Evolutionary conservation across 495 filamentous ascomycete genomes (phyloP).

Genomic region (Penicillium lagena): DNA sequence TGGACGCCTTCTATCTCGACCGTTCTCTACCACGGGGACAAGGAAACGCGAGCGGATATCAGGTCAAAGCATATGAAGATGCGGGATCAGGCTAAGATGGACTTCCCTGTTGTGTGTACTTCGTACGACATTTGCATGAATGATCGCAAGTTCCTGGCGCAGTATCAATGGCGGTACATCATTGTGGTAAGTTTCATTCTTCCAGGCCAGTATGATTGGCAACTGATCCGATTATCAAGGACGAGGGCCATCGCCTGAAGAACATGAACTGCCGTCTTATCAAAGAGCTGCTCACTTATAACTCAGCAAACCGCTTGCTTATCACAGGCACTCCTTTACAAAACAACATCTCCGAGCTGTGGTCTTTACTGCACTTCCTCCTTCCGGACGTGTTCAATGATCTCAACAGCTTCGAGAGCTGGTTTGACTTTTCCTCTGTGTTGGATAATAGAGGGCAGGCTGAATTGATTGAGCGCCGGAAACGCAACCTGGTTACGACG

Average conservation of each 20-base stretch:
- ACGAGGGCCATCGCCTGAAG: conserved; percentile 96
- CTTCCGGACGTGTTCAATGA: conserved; percentile 88
- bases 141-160: conserved; percentile 69
- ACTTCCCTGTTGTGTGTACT: conserved; percentile 88
- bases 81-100: conserved; percentile 51
- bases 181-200: conserved; percentile 62
- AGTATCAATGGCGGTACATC: conserved; percentile 92
- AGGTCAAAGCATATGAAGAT: conserved; percentile 54
- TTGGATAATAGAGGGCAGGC: conserved; percentile 70
- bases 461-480: conserved; percentile 44
- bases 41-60: conserved; percentile 65
- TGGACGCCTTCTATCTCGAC: conserved; percentile 87
- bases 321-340: conserved; percentile 95
- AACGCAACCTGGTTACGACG: conserved; percentile 76
- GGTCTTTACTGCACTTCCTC: conserved; percentile 92
- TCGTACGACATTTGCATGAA: conserved; percentile 94
- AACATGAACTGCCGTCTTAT: conserved; percentile 93
- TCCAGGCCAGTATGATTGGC: neutral
- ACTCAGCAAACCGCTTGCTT: conserved; percentile 80
- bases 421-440: conserved; percentile 93
- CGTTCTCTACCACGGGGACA: conserved; percentile 82
- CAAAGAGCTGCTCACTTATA: conserved; percentile 76
- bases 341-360: conserved; percentile 91
- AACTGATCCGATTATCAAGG: conserved; percentile 36
- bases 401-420: conserved; percentile 81